Evolutionary conservation across 2,329 filamentous ascomycete genomes (phyloP).

Genomic region (Cadophora malorum): DNA sequence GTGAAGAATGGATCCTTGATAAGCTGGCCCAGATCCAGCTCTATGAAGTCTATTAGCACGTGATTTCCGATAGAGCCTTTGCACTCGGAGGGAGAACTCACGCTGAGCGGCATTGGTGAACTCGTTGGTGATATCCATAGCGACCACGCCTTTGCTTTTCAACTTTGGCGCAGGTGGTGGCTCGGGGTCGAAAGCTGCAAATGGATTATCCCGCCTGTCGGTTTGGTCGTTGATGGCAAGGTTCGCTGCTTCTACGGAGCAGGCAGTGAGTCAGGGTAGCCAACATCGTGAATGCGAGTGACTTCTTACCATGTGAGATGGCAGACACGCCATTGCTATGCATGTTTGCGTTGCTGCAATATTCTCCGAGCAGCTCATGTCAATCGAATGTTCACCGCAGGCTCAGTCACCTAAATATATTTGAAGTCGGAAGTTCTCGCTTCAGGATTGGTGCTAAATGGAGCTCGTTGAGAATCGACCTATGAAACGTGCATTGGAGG

Average conservation of each 20-base stretch:
- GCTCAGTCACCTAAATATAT: neutral
- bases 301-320: slow-evolving; percentile 38
- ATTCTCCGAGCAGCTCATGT: neutral
- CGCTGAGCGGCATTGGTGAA: slow-evolving; percentile 61
- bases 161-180: slow-evolving; percentile 44
- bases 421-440: slow-evolving; percentile 31
- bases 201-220: slow-evolving; percentile 35
- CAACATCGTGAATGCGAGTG: neutral
- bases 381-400: neutral
- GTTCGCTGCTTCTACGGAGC: slow-evolving; percentile 37
- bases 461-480: neutral
- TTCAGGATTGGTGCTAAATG: slow-evolving; percentile 18
- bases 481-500: neutral
- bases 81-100: slow-evolving; percentile 46
- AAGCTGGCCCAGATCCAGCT: slow-evolving; percentile 78
- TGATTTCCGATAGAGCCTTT: slow-evolving; percentile 24
- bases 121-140: slow-evolving; percentile 63
- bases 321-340: slow-evolving; percentile 35
- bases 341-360: slow-evolving; percentile 34
- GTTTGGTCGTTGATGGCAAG: slow-evolving; percentile 41
- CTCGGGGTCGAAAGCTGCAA: slow-evolving; percentile 38
- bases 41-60: slow-evolving; percentile 53
- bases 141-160: slow-evolving; percentile 55
- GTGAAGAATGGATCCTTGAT: slow-evolving; percentile 95
- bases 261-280: slow-evolving; percentile 29